Conservation (phyloP, 805 yeast species). For the Saturnispora besseyi region DNA sequence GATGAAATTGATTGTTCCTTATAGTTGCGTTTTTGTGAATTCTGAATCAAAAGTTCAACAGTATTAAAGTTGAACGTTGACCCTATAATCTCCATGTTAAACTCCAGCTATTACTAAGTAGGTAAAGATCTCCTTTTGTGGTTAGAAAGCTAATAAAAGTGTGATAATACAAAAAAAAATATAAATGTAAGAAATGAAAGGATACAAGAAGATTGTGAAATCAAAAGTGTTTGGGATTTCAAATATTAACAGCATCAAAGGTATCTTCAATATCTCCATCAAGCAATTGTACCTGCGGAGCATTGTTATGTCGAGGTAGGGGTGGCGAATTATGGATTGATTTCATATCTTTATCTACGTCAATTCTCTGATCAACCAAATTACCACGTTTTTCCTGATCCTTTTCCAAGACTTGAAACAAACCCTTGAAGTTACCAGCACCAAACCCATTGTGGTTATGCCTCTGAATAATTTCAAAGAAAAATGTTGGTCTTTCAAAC, state of each 20-base stretch:
- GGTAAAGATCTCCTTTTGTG: background rate
- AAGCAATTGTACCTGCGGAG: no score
- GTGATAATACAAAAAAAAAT: background rate
- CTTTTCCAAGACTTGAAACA: constrained; percentile 72
- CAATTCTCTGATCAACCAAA: constrained; percentile 22
- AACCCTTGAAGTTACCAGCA: constrained; percentile 77
- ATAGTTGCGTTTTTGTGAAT: background rate
- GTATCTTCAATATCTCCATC: no score
- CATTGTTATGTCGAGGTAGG: no score
- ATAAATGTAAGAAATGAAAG: background rate
- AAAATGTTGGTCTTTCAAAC: constrained; percentile 72
- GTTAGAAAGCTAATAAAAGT: background rate
- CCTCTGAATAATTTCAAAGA: constrained; percentile 75
- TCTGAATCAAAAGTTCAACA: background rate
- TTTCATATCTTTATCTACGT: background rate
- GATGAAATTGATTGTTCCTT: background rate
- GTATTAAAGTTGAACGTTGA: background rate
- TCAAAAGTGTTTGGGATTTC: no score
- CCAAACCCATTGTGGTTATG: constrained; percentile 80
- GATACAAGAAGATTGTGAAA: background rate
- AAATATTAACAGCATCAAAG: no score
- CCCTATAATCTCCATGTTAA: background rate
- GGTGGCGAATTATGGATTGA: background rate
- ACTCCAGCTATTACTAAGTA: background rate
- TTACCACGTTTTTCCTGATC: constrained; percentile 71